These are phyloP conservation scores for Zygoascus bituminiphila DNA, from an alignment of 805 yeast species.

Conservation along the genomic window DNA sequence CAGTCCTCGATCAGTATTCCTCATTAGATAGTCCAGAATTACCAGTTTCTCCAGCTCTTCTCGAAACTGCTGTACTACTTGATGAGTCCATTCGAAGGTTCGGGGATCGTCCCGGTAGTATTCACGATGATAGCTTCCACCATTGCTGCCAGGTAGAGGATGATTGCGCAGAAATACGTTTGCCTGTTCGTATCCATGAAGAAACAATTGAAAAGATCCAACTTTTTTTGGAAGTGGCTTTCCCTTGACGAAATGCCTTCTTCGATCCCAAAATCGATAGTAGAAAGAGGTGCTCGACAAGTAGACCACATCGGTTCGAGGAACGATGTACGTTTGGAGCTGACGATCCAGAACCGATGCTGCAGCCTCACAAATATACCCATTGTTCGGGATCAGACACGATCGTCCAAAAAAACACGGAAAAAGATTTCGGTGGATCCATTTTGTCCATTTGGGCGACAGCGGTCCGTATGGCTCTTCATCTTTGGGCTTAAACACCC, in stretches of 20 bases:
- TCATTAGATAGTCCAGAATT: constrained; percentile 59
- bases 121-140: constrained; percentile 5
- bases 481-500: constrained; percentile 69
- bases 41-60: constrained; percentile 61
- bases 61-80: constrained; percentile 42
- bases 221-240: constrained; percentile 38
- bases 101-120: constrained; percentile 2
- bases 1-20: constrained; percentile 66
- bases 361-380: constrained; percentile 64
- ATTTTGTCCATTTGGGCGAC: constrained; percentile 72
- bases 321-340: constrained; percentile 52
- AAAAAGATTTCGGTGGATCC: constrained; percentile 66
- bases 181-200: constrained; percentile 52
- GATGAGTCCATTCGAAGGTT: constrained; percentile 47
- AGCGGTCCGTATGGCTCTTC: constrained; percentile 76
- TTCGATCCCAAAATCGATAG: constrained; percentile 42
- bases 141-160: constrained; percentile 42
- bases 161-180: constrained; percentile 45
- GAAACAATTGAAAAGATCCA: constrained; percentile 61
- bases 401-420: constrained; percentile 73
- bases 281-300: constrained; percentile 44
- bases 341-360: constrained; percentile 59
- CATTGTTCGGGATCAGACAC: constrained; percentile 64
- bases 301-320: constrained; percentile 51
- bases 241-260: constrained; percentile 19